Evolutionary conservation across 176 grass and related monocot species (phyloP).

Genomic region (Guadua angustifolia): DNA sequence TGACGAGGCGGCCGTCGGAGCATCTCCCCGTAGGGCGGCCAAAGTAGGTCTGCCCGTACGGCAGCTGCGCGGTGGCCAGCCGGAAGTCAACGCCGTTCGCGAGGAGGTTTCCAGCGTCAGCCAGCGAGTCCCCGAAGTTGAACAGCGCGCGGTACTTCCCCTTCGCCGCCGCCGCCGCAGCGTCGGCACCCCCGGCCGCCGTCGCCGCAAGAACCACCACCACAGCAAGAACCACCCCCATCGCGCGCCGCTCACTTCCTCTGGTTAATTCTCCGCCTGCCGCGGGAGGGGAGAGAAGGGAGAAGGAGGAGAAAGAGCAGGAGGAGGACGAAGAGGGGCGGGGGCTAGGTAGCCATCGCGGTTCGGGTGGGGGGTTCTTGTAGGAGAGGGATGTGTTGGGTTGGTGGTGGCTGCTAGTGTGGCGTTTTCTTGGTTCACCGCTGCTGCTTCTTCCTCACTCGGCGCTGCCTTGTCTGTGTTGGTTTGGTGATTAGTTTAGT

Average conservation of each 20-base stretch:
- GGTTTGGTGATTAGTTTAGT: conserved; percentile 44
- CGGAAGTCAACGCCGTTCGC: conserved; percentile 50
- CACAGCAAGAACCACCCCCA: not conserved
- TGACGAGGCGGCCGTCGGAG: conserved; percentile 85
- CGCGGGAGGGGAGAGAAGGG: not conserved
- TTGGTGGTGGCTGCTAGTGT: conserved; percentile 26
- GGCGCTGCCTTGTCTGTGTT: not conserved
- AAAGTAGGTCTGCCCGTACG: conserved; percentile 86
- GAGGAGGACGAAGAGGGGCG: not conserved
- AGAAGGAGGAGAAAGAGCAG: not conserved
- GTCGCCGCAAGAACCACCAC: conserved; percentile 5
- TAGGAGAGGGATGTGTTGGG: conserved; percentile 28
- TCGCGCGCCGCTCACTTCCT: not conserved
- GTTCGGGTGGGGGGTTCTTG: conserved; percentile 38
- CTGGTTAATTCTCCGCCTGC: not conserved
- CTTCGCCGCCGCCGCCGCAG: conserved; percentile 24
- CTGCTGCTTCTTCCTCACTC: not conserved
- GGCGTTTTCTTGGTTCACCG: conserved; percentile 19
- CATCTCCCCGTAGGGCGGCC: conserved; percentile 71
- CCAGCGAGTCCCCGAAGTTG: conserved; percentile 87
- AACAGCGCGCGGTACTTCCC: conserved; percentile 73
- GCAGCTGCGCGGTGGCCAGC: conserved; percentile 65
- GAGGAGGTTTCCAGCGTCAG: conserved; percentile 78
- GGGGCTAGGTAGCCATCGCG: conserved; percentile 28
- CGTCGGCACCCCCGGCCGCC: not conserved